Conservation (phyloP, 2,329 filamentous ascomycete species). For the Curvularia sp. region DNA sequence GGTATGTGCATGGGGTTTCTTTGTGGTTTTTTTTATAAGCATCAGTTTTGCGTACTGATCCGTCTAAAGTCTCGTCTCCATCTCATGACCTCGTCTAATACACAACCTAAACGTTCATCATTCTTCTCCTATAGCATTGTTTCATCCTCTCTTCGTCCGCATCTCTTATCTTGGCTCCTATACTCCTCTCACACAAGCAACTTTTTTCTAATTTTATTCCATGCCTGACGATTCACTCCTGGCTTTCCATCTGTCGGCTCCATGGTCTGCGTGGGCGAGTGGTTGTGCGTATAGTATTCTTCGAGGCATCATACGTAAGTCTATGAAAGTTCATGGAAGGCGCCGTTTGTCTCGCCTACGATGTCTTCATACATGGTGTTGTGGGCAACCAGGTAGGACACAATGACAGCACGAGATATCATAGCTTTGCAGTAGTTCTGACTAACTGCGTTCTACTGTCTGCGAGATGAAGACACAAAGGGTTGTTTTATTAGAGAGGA, state of each 20-base stretch:
- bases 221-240: background rate
- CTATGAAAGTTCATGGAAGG: background rate
- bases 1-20: background rate
- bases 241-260: background rate
- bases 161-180: background rate
- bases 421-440: background rate
- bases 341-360: background rate
- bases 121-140: background rate
- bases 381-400: background rate
- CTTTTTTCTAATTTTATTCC: slow-evolving; percentile 4
- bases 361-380: background rate
- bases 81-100: background rate
- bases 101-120: background rate
- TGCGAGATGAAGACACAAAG: background rate
- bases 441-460: background rate
- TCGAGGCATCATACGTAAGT: background rate
- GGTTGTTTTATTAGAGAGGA: background rate
- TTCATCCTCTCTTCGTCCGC: background rate
- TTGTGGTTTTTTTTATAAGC: background rate
- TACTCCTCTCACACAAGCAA: too few relatives aligned
- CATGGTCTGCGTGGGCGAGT: background rate
- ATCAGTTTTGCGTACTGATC: background rate
- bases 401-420: background rate
- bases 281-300: background rate
- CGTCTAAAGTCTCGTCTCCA: background rate